phyloP scores from a whole-genome alignment of 192 early-diverging fungal genomes.

The Podila horticola region DNA sequence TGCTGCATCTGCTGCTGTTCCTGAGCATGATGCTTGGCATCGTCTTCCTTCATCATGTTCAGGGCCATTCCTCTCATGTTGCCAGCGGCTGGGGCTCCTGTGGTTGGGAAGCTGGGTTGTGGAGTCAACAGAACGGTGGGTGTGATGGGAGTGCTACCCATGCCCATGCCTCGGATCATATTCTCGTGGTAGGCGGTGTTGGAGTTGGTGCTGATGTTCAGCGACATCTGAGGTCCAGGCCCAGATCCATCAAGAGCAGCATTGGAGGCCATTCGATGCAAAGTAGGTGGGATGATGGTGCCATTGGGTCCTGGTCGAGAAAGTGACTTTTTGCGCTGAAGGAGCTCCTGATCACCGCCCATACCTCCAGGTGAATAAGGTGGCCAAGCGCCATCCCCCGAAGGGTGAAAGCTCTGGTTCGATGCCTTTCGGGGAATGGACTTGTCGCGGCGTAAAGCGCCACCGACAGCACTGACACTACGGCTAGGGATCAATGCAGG shows the following conservation, averaged over 20 bases:
- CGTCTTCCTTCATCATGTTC: conserved; percentile 48
- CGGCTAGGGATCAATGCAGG: conserved; percentile 46
- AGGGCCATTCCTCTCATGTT: conserved; percentile 28
- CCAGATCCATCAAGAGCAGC: neutral
- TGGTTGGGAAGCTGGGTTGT: conserved; percentile 35
- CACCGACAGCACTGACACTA: conserved; percentile 22
- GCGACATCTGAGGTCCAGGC: neutral
- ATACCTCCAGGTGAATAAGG: conserved; percentile 18
- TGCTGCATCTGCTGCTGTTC: conserved; percentile 22
- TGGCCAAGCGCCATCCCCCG: conserved; percentile 12
- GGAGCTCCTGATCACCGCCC: neutral
- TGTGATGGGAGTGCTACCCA: conserved; percentile 43
- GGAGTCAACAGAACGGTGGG: conserved; percentile 40
- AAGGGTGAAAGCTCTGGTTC: conserved; percentile 30
- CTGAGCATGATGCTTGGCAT: conserved; percentile 17
- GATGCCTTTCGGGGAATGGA: conserved; percentile 45
- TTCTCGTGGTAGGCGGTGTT: conserved; percentile 40
- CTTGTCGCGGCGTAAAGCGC: conserved; percentile 24
- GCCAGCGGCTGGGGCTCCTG: conserved; percentile 4
- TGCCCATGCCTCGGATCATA: conserved; percentile 52
- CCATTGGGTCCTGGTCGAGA: conserved; percentile 9
- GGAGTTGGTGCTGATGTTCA: conserved; percentile 38
- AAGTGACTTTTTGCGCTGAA: conserved; percentile 17
- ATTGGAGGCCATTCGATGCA: conserved; percentile 1
- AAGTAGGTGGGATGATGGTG: neutral